phyloP scores from a whole-genome alignment of 1,139 yeast species.

The Zhuliangozyma blackwelliae region DNA sequence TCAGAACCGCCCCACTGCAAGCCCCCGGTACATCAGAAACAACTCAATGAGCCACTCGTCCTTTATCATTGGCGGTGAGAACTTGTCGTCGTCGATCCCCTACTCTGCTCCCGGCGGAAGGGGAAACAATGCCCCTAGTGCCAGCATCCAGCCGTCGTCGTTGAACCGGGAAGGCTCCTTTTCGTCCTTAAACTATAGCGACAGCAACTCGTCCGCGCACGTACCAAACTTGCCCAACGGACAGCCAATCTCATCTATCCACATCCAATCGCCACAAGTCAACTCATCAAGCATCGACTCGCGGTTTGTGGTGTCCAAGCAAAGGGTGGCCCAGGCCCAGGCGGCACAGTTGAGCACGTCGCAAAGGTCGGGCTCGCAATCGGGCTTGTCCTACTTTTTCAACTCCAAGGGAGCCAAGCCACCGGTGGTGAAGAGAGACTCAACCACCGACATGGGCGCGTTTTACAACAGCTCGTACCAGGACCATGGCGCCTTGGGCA shows the following conservation, averaged over 20 bases:
- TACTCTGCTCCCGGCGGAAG: constrained; percentile 69
- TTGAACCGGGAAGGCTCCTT: constrained; percentile 8
- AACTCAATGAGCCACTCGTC: constrained; percentile 44
- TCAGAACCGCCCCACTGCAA: constrained; percentile 13
- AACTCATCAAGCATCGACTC: constrained; percentile 56
- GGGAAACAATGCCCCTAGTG: constrained; percentile 5
- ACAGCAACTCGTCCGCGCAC: constrained; percentile 15
- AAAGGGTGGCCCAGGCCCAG: constrained; percentile 48
- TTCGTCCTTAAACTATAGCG: constrained; percentile 10
- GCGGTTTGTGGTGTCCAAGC: constrained; percentile 69
- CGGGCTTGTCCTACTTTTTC: constrained; percentile 48
- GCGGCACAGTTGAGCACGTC: constrained; percentile 30
- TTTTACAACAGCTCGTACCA: constrained; percentile 42
- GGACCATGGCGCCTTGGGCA: constrained; percentile 22
- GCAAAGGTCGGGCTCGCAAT: constrained; percentile 40
- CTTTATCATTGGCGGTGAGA: constrained; percentile 36
- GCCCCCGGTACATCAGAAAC: constrained; percentile 41
- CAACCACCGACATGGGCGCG: constrained; percentile 43
- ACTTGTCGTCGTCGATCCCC: constrained; percentile 63
- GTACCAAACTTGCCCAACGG: constrained; percentile 49
- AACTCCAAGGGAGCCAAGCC: constrained; percentile 23
- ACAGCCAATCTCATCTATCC: constrained; percentile 56
- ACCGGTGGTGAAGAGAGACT: constrained; percentile 21
- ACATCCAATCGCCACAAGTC: constrained; percentile 68
- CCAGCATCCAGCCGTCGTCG: constrained; percentile 1